Evolutionary conservation across 1,284 basidiomycete genomes (phyloP), one percentile per base, ranked within the genome.

Genomic region (Bjerkandera adusta): DNA sequence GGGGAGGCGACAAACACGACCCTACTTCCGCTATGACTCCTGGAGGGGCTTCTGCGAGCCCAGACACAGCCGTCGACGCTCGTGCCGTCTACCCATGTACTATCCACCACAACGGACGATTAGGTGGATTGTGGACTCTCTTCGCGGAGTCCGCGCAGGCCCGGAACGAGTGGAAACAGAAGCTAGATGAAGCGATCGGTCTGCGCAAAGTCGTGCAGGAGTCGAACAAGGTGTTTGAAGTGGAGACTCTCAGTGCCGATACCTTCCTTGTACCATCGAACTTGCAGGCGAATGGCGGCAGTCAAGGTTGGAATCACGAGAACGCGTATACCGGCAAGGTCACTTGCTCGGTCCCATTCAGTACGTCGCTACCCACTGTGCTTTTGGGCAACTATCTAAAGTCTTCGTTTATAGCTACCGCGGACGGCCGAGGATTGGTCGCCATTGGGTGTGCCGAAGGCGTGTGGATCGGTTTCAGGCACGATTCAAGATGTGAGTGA

Each of bases 381-480:
- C n/a, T n/a, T n/a, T n/a, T n/a, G n/a, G n/a, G n/a, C n/a, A n/a
- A n/a, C n/a, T n/a, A n/a, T n/a, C n/a, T 10, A 15, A 30, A 26
- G 12, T 10, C 43, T 50, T 36, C 27, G 37, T 13, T 51, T 47
- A 13, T 43, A 51, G 89, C 77, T 45, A 92, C 92, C 2, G 74
- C 81, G 4, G 92, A 97, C 63, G 84, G 89, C 4, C 81, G 92
- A 35, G 79, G 81, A 2, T 74, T 98, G 13, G 86, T 97, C 15
- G 93, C 95, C 0, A 85, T 97, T 55, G 95, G 95, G 16, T 97
- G 94, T 65, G 85, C 90, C 0, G 92, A 97, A 60, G 96, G 96
- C 29, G 91, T 98, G 2, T 98, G 93, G 92, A 96, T 98, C 54
- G 96, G 95, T 0, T 85, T 97, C 65, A 79, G 91, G 25, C 87